Conservation (phyloP, 169 alveolate species). For the Eimeria maxima region DNA sequence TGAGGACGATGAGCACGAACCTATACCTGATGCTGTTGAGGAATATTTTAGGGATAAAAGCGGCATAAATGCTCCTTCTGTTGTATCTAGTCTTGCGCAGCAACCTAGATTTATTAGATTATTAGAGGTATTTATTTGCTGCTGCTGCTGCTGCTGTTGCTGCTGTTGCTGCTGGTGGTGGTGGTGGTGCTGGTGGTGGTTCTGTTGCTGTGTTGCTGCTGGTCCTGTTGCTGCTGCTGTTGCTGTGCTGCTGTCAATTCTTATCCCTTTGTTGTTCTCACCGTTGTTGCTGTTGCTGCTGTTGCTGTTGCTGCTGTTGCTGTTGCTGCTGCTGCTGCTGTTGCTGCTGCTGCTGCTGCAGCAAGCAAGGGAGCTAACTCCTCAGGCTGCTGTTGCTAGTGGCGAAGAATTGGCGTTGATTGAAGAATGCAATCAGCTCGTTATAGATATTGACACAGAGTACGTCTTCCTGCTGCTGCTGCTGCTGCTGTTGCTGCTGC, state of each 20-base stretch:
- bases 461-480: background rate
- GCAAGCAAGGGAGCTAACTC: background rate
- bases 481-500: constrained; percentile 8
- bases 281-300: constrained; percentile 9
- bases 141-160: background rate
- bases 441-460: background rate
- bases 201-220: constrained; percentile 35
- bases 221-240: background rate
- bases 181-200: background rate
- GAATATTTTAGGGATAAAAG: constrained; percentile 84
- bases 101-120: too few species aligned
- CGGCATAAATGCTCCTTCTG: background rate
- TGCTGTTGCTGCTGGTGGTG: background rate
- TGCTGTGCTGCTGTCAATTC: too few species aligned
- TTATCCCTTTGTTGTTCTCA: background rate
- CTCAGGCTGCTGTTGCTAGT: constrained; percentile 22
- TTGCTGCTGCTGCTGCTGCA: background rate
- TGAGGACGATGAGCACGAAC: constrained; percentile 87
- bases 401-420: constrained; percentile 86
- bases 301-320: constrained; percentile 41
- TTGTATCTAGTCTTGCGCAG: too few species aligned
- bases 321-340: background rate
- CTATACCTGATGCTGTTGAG: constrained; percentile 93
- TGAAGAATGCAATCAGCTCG: constrained; percentile 88
- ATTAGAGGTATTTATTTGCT: too few species aligned